Base-by-base conservation (phyloP, 768 basidiomycete genomes). In the Boletellus emodensis region DNA sequence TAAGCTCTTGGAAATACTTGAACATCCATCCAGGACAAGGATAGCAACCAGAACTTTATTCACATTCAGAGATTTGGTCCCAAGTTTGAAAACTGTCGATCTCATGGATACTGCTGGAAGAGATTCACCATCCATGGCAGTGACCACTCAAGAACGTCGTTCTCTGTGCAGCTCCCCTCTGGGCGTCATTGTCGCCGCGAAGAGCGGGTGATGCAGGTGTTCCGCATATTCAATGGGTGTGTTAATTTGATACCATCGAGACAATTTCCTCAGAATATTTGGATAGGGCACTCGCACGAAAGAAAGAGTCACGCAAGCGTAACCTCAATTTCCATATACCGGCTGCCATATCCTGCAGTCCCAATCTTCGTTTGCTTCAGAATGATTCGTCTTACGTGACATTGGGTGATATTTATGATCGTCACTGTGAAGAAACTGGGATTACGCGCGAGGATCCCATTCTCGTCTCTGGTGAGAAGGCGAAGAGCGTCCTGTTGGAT, bases 191-290 rank as follows among this genome's bases (percentile, higher is more conserved):
- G 84, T 58, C 85, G 96, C 22, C 80, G 96, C 30, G 95, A 99
- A 71, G 95, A 99, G 61, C 77, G 90, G 44, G 83, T 95, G 39
- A 87, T 88, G 68, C 93, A 97, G 61, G 71, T 96, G 17, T 88
- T 95, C 72, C 83, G 96, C n/a, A 90, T 87, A 48, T 90, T 98
- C 71, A 97, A 96, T 62, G 83, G 84, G 94, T 94, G 54, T 37
- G 81, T 63, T 12, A 17, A 32, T 14, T 15, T 14, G 15, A 15
- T 11, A 13, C 3, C 44, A 13, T 30, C n/a, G 33, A 34, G 34
- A 45, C 5, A 48, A 13, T 17, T 33, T 44, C 11, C 42, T 58
- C 46, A 40, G 26, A 49, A 14, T 17, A 26, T 40, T 32, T 40
- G n/a, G 48, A 33, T 49, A 96, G 95, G 20, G 87, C 89, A 22